Conservation (phyloP, 768 basidiomycete species). For the Mycena capillaripes region DNA sequence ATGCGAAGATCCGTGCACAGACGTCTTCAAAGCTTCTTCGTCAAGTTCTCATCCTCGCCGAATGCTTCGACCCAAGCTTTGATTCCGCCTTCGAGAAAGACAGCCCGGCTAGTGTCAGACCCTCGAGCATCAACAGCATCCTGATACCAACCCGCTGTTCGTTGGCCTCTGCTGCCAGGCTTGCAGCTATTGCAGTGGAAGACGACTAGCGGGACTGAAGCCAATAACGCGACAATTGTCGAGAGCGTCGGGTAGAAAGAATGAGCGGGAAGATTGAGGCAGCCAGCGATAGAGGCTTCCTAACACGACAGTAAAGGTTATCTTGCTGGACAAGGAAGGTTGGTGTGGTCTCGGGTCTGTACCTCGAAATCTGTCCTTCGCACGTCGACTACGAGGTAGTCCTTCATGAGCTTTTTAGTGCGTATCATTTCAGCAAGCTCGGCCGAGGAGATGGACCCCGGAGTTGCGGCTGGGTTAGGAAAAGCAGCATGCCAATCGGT, state of each 20-base stretch:
- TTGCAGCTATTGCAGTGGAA: conserved; percentile 36
- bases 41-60: conserved; percentile 22
- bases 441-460: conserved; percentile 15
- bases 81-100: conserved; percentile 31
- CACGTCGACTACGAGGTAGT: conserved; percentile 35
- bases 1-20: no score
- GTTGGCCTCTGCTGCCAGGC: conserved; percentile 19
- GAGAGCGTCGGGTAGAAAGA: conserved; percentile 32
- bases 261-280: conserved; percentile 32
- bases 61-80: conserved; percentile 18
- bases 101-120: conserved; percentile 8
- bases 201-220: conserved; percentile 18
- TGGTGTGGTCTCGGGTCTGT: background rate
- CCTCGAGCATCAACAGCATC: conserved; percentile 16
- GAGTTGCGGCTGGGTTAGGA: conserved; percentile 10
- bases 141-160: conserved; percentile 27
- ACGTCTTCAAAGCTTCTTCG: conserved; percentile 17
- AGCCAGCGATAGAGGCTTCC: conserved; percentile 20
- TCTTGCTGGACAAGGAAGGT: background rate
- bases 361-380: conserved; percentile 35
- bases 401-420: conserved; percentile 26
- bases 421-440: conserved; percentile 22
- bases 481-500: conserved; percentile 30
- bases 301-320: background rate
- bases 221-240: conserved; percentile 22